Conservation (phyloP, 2,329 filamentous ascomycete genomes). For the Dactylellina leptospora region DNA sequence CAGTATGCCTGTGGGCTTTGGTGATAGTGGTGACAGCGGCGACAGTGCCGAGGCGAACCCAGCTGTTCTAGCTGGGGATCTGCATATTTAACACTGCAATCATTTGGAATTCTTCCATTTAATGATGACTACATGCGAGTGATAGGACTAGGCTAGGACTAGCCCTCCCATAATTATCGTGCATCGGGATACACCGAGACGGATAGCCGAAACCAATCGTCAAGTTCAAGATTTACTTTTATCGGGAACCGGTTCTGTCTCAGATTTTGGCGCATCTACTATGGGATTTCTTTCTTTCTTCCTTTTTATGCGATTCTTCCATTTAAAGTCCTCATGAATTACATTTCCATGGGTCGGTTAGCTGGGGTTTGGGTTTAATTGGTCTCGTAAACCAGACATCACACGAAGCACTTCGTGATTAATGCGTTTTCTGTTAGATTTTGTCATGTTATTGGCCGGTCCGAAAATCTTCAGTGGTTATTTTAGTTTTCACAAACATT, state of each 20-base stretch:
- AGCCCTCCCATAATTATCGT: too few relatives aligned
- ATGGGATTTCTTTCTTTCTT: slow-evolving; percentile 7
- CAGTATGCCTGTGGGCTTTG: slow-evolving; percentile 50
- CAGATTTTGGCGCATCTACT: slow-evolving; percentile 18
- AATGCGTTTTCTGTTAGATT: slow-evolving; percentile 8
- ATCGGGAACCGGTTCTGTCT: too few relatives aligned
- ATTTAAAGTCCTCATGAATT: not conserved
- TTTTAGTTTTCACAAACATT: not conserved
- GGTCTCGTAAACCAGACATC: too few relatives aligned
- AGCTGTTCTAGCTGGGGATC: slow-evolving; percentile 26
- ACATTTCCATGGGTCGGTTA: not conserved
- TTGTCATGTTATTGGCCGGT: slow-evolving; percentile 14
- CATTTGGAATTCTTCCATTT: slow-evolving; percentile 1
- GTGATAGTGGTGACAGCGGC: slow-evolving; percentile 28
- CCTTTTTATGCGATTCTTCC: slow-evolving; percentile 9
- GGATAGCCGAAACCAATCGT: too few relatives aligned
- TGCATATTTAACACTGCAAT: slow-evolving; percentile 27
- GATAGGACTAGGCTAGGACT: slow-evolving; percentile 6
- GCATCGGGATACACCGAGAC: too few relatives aligned
- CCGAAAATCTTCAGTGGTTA: slow-evolving; percentile 9
- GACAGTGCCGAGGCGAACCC: slow-evolving; percentile 22
- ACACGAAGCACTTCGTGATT: too few relatives aligned
- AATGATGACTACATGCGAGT: slow-evolving; percentile 4
- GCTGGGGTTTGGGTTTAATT: slow-evolving; percentile 5
- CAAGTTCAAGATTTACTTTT: too few relatives aligned